phyloP scores from a whole-genome alignment of 768 basidiomycete species.

The Tylopilus intermedius region DNA sequence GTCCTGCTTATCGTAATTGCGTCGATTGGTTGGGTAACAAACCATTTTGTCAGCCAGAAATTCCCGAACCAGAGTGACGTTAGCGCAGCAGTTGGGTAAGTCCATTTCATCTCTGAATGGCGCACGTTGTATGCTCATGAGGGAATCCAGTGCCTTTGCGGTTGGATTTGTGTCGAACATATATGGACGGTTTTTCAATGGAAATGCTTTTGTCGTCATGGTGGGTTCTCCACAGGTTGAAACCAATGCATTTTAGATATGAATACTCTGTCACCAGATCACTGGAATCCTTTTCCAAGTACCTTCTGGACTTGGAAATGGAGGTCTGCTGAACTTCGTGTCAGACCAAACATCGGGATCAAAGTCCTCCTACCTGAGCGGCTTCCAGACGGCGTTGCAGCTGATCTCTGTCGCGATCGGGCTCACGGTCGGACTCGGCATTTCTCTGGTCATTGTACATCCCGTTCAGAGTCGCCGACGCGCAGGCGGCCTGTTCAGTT shows the following conservation, averaged over 20 bases:
- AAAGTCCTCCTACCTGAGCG: constrained; percentile 54
- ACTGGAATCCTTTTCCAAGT: constrained; percentile 83
- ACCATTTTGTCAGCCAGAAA: constrained; percentile 55
- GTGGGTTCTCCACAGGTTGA: constrained; percentile 30
- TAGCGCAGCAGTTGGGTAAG: constrained; percentile 67
- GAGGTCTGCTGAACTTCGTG: constrained; percentile 72
- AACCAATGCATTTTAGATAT: background rate
- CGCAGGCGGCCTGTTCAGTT: constrained; percentile 59
- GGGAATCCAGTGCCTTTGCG: constrained; percentile 55
- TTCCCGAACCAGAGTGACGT: constrained; percentile 72
- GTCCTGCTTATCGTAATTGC: constrained; percentile 54
- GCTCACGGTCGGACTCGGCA: constrained; percentile 73
- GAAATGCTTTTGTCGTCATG: constrained; percentile 80
- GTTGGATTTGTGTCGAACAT: constrained; percentile 77
- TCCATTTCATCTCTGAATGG: constrained; percentile 1
- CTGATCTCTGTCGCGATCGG: constrained; percentile 75
- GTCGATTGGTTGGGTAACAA: constrained; percentile 72
- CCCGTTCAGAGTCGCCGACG: constrained; percentile 55
- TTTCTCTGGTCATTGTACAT: constrained; percentile 62
- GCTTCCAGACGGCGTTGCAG: constrained; percentile 72
- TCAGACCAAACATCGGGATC: constrained; percentile 49
- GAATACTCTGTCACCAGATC: constrained; percentile 34
- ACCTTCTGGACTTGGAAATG: constrained; percentile 75
- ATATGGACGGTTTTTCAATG: constrained; percentile 67
- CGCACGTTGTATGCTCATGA: constrained; percentile 1